A percentile compares a stretch with the other conserved stretches of the same genome.
Conservation (phyloP, 345 rosid species). For the Carallia pectinifolia region DNA sequence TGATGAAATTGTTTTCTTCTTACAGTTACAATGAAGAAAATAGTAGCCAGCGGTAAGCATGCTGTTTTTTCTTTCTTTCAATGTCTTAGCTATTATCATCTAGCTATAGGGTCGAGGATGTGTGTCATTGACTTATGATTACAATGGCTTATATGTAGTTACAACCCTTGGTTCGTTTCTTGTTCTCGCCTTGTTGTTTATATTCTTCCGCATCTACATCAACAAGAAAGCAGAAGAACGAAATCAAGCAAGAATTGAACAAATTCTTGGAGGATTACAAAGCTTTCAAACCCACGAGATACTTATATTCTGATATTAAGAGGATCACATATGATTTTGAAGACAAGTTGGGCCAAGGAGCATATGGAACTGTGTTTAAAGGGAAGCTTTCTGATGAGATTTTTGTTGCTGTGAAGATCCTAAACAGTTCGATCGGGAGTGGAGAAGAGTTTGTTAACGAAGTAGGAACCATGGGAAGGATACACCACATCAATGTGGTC, state of each 20-base stretch:
- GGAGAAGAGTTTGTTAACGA: conserved; percentile 27
- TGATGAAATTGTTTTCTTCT: background rate
- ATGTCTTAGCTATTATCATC: background rate
- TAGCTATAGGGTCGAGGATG: too few relatives aligned
- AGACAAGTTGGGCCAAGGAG: conserved; percentile 23
- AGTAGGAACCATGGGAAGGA: conserved; percentile 25
- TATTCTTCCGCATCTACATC: background rate
- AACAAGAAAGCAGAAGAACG: conserved; percentile 13
- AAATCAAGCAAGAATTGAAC: conserved; percentile 8
- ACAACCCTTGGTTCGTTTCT: background rate
- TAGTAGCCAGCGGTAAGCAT: conserved; percentile 9
- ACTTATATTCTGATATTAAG: conserved; percentile 15
- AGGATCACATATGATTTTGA: conserved; percentile 25
- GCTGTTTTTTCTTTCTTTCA: background rate
- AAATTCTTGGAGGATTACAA: conserved; percentile 27
- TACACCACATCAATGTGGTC: conserved; percentile 26
- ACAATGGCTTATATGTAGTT: conserved; percentile 8
- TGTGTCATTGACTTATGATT: background rate
- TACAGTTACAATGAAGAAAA: background rate
- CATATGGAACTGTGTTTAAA: conserved; percentile 28
- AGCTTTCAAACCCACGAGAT: conserved; percentile 26
- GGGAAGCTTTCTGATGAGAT: conserved; percentile 27
- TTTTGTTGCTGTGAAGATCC: conserved; percentile 28
- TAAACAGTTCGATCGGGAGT: conserved; percentile 17
- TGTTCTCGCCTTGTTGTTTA: background rate